A percentile compares a stretch with the other conserved stretches of the same genome.
Evolutionary conservation across 2,329 filamentous ascomycete species (phyloP).

Genomic region (Orbilia blumenaviensis): DNA sequence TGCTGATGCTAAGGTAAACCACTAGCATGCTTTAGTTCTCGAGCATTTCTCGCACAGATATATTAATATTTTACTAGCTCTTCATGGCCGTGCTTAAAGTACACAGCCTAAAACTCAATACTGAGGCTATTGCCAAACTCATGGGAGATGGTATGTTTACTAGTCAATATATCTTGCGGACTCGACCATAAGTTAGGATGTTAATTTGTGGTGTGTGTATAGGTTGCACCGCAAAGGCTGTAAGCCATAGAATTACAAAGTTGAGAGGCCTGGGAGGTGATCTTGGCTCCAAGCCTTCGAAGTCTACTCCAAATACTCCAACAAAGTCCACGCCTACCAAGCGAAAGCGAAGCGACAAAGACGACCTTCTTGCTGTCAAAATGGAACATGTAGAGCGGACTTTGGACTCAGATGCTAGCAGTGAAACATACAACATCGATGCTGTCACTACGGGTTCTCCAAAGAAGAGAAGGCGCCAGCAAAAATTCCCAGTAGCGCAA

Average conservation of each 20-base stretch:
- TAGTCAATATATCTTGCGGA: neutral
- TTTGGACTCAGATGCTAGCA: constrained; percentile 37
- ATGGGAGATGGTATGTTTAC: constrained; percentile 56
- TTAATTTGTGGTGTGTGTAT: neutral
- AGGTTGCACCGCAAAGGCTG: constrained; percentile 57
- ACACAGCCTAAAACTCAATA: constrained; percentile 57
- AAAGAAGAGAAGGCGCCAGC: constrained; percentile 37
- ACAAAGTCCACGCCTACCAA: constrained; percentile 34
- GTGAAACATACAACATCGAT: constrained; percentile 31
- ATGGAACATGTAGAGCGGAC: constrained; percentile 34
- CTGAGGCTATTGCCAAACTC: constrained; percentile 55
- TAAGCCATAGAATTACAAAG: constrained; percentile 57
- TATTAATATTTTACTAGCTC: constrained; percentile 46
- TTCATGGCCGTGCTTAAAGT: constrained; percentile 57
- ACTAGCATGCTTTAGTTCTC: neutral
- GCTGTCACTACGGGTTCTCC: constrained; percentile 36
- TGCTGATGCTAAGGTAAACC: constrained; percentile 56
- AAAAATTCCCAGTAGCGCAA: neutral
- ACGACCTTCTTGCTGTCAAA: constrained; percentile 33
- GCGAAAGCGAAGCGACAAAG: constrained; percentile 40
- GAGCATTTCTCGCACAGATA: neutral
- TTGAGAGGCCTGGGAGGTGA: constrained; percentile 54
- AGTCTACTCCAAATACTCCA: constrained; percentile 29
- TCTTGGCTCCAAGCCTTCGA: constrained; percentile 1
- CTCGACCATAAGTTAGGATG: constrained; percentile 11